phyloP scores from a whole-genome alignment of 306 rosid species.

The Boehmeria nivea region DNA sequence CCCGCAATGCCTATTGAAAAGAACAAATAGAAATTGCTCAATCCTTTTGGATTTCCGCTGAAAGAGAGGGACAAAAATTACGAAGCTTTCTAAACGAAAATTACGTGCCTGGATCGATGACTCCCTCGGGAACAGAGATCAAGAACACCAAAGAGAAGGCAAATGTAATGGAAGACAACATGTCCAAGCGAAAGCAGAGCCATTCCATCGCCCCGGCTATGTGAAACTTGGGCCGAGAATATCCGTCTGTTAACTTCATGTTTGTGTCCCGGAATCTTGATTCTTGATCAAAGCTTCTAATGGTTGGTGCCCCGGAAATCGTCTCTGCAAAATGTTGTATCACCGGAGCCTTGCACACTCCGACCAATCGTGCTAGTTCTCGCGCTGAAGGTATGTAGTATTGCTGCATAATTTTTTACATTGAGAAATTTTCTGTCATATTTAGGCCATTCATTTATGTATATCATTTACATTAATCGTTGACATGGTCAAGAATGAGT shows the following conservation, averaged over 20 bases:
- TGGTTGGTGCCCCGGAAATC: conserved; percentile 16
- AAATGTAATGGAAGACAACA: conserved; percentile 20
- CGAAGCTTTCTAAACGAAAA: too few relatives aligned
- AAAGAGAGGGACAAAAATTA: too few relatives aligned
- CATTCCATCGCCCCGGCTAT: conserved; percentile 24
- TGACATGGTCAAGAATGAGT: not conserved
- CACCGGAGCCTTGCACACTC: conserved; percentile 27
- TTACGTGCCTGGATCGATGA: conserved; percentile 22
- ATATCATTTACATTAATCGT: too few relatives aligned
- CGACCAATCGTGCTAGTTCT: conserved; percentile 20
- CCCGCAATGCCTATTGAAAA: conserved; percentile 24
- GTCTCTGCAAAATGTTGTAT: conserved; percentile 31
- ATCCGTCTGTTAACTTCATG: conserved; percentile 19
- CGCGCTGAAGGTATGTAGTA: conserved; percentile 25
- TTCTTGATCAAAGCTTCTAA: conserved; percentile 25
- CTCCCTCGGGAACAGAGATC: conserved; percentile 20
- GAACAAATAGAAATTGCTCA: not conserved
- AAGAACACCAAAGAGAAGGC: conserved; percentile 13
- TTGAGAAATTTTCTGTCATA: too few relatives aligned
- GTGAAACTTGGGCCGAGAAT: conserved; percentile 20
- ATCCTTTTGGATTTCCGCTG: not conserved
- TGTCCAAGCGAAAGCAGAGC: conserved; percentile 21
- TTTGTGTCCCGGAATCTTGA: conserved; percentile 12
- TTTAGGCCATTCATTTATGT: too few relatives aligned
- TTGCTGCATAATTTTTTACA: too few relatives aligned